phyloP scores from a whole-genome alignment of 805 yeast genomes.

The Sungouiella blattae region DNA sequence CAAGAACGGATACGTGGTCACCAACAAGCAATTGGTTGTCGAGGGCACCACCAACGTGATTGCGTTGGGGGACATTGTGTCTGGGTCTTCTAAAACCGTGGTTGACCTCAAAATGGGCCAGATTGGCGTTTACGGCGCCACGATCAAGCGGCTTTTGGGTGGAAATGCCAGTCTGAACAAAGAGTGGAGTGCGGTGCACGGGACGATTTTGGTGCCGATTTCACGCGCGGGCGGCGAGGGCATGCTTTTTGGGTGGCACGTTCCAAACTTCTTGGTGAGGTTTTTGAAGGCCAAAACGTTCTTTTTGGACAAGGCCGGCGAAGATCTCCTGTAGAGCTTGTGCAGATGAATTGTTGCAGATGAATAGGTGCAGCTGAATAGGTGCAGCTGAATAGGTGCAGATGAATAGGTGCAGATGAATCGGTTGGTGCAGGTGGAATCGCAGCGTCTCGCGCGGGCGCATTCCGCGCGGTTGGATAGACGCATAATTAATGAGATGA shows the following conservation, averaged over 20 bases:
- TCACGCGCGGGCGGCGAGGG: conserved; percentile 37
- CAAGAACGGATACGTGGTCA: conserved; percentile 24
- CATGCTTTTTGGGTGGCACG: conserved; percentile 21
- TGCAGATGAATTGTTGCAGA: too few species aligned
- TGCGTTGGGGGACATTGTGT: conserved; percentile 34
- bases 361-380: too few species aligned
- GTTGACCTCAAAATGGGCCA: conserved; percentile 27
- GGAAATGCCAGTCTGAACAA: neutral
- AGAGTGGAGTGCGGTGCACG: conserved; percentile 5
- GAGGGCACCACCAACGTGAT: conserved; percentile 23
- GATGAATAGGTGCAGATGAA: too few species aligned
- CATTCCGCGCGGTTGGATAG: too few species aligned
- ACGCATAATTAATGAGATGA: too few species aligned
- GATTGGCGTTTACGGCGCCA: conserved; percentile 10
- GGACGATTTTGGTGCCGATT: conserved; percentile 27
- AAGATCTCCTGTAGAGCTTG: conserved; percentile 10
- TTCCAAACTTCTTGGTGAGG: conserved; percentile 28
- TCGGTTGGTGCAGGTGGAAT: too few species aligned
- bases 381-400: too few species aligned
- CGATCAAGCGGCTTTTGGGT: conserved; percentile 6
- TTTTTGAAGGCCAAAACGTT: conserved; percentile 25
- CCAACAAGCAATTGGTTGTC: conserved; percentile 25
- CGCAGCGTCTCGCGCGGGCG: too few species aligned
- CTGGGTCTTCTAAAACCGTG: conserved; percentile 19
- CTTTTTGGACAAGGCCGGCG: conserved; percentile 22